Evolutionary conservation across 768 basidiomycete species (phyloP).

Genomic region (Termitomyces sp.): DNA sequence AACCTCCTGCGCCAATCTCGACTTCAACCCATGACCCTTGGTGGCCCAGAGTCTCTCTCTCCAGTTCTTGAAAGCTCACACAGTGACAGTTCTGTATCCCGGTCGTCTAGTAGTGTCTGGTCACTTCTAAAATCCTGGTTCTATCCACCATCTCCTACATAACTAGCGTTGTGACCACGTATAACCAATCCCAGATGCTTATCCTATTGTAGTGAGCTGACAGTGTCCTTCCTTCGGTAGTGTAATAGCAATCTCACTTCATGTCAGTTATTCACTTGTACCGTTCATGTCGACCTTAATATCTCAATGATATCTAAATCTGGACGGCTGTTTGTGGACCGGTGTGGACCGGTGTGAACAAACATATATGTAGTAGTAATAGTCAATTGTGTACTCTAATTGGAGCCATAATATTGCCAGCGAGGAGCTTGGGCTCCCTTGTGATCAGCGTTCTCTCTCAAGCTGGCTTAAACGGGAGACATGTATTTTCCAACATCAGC

Average conservation of each 20-base stretch:
- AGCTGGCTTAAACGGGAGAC: constrained; percentile 4
- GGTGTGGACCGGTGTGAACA: constrained; percentile 9
- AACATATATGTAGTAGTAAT: no score
- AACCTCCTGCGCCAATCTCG: constrained; percentile 77
- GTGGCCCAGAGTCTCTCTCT: constrained; percentile 22
- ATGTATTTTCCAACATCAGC: constrained; percentile 90
- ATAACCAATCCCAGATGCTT: constrained; percentile 3
- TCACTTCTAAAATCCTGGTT: constrained; percentile 40
- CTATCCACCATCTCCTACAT: constrained; percentile 23
- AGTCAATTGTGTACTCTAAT: neutral
- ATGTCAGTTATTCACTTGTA: constrained; percentile 2
- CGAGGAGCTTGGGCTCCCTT: neutral
- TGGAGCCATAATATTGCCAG: neutral
- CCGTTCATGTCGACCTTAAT: neutral
- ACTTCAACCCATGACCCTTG: constrained; percentile 51
- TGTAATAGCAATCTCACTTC: constrained; percentile 1
- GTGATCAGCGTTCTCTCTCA: neutral
- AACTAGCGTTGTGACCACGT: constrained; percentile 7
- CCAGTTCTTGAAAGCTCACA: constrained; percentile 12
- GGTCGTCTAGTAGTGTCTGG: constrained; percentile 27
- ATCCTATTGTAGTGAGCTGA: constrained; percentile 4
- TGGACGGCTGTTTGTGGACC: neutral
- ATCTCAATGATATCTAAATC: neutral
- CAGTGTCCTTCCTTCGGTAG: neutral
- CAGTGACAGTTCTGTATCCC: constrained; percentile 3